A percentile compares a stretch with the other conserved stretches of the same genome.
phyloP scores from a whole-genome alignment of 2,329 filamentous ascomycete genomes.

The Colletotrichum tofieldiae region DNA sequence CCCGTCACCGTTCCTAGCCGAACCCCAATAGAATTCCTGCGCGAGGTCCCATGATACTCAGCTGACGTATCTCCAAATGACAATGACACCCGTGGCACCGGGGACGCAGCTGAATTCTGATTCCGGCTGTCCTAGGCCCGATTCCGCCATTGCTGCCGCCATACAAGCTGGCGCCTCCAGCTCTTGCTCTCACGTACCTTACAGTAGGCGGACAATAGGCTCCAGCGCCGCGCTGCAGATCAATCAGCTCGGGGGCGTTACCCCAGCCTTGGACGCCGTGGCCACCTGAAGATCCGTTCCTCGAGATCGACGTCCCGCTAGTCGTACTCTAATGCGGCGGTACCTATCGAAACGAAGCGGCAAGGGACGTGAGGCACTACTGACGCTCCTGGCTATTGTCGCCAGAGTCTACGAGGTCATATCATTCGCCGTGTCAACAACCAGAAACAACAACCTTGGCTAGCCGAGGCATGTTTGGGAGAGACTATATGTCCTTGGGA shows the following conservation, averaged over 20 bases:
- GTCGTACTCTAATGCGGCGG: not conserved
- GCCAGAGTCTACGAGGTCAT: not conserved
- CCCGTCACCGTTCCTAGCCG: not conserved
- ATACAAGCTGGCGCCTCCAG: not conserved
- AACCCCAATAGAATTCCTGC: not conserved
- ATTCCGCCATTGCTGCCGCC: not conserved
- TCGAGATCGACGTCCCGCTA: conserved; percentile 13
- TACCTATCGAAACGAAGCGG: not conserved
- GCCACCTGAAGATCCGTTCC: conserved; percentile 24
- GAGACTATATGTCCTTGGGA: not conserved
- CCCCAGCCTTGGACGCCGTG: conserved; percentile 16
- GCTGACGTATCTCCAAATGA: not conserved
- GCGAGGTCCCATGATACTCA: not conserved
- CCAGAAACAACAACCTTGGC: not conserved
- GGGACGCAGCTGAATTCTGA: not conserved
- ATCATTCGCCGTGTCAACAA: not conserved
- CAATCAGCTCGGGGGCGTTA: conserved; percentile 10
- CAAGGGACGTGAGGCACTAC: not conserved
- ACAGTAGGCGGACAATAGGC: conserved; percentile 14
- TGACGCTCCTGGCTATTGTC: not conserved
- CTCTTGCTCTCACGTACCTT: conserved; percentile 8
- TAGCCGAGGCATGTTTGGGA: not conserved
- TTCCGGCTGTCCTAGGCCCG: not conserved
- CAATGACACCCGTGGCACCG: not conserved
- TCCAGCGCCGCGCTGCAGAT: conserved; percentile 23